Evolutionary conservation across 345 rosid species (phyloP).

Genomic region (Carallia pectinifolia): DNA sequence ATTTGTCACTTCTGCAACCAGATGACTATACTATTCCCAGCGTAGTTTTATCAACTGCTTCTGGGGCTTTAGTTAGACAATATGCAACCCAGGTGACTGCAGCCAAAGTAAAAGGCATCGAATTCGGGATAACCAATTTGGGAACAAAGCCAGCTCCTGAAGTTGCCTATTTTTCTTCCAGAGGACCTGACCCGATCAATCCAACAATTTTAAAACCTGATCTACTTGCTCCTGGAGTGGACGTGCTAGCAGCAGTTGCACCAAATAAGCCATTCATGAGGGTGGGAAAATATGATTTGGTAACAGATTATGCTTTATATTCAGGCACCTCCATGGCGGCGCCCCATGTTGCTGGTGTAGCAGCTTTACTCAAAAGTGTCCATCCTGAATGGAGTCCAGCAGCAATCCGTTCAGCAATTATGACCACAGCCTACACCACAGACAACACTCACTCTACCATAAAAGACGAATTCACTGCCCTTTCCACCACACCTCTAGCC

Average conservation of each 20-base stretch:
- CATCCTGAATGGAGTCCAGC: conserved; percentile 26
- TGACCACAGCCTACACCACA: conserved; percentile 28
- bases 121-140: conserved; percentile 31
- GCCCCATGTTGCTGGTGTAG: conserved; percentile 18
- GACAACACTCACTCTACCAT: conserved; percentile 25
- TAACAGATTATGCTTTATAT: conserved; percentile 32
- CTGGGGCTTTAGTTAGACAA: conserved; percentile 13
- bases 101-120: conserved; percentile 28
- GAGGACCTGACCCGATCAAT: conserved; percentile 51
- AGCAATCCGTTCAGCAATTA: conserved; percentile 22
- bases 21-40: conserved; percentile 28
- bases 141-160: conserved; percentile 48
- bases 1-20: conserved; percentile 10
- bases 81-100: not conserved
- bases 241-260: conserved; percentile 34
- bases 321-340: conserved; percentile 37
- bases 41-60: conserved; percentile 18
- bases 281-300: conserved; percentile 26
- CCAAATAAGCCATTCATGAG: conserved; percentile 19
- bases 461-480: conserved; percentile 16
- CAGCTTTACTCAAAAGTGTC: conserved; percentile 13
- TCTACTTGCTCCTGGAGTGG: conserved; percentile 46
- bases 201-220: conserved; percentile 44
- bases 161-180: conserved; percentile 59
- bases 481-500: conserved; percentile 38